Percentiles rank a stretch among this genome's conserved stretches.
phyloP scores from a whole-genome alignment of 805 yeast species.

The Clavispora fructus region DNA sequence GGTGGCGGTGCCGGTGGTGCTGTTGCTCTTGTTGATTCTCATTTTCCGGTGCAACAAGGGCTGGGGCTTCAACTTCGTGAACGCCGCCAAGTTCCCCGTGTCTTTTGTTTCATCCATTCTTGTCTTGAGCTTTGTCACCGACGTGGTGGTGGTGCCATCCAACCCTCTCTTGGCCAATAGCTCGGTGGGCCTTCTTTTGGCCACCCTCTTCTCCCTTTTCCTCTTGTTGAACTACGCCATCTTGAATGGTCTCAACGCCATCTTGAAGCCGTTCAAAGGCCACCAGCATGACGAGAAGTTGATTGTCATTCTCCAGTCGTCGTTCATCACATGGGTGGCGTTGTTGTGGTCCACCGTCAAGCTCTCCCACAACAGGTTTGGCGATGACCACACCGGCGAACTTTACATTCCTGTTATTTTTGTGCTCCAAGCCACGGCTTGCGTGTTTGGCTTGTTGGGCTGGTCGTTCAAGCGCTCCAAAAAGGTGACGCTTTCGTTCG shows the following conservation, averaged over 20 bases:
- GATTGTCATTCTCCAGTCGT: slow-evolving; percentile 48
- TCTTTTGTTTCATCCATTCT: slow-evolving; percentile 34
- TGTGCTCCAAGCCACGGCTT: slow-evolving; percentile 40
- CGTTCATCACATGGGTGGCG: slow-evolving; percentile 52
- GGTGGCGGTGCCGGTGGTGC: slow-evolving; percentile 49
- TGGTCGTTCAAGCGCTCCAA: slow-evolving; percentile 28
- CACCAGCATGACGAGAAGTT: slow-evolving; percentile 49
- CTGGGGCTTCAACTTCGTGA: slow-evolving; percentile 41
- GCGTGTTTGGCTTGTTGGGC: slow-evolving; percentile 49
- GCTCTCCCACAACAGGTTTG: slow-evolving; percentile 35
- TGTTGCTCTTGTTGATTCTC: slow-evolving; percentile 42
- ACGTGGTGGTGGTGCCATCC: slow-evolving; percentile 13
- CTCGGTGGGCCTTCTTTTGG: slow-evolving; percentile 33
- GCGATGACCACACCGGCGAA: slow-evolving; percentile 50
- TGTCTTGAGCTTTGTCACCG: slow-evolving; percentile 19
- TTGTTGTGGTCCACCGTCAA: slow-evolving; percentile 45
- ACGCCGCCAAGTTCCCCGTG: slow-evolving; percentile 54
- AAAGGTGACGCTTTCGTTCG: neutral
- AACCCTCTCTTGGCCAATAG: slow-evolving; percentile 36
- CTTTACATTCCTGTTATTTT: slow-evolving; percentile 45
- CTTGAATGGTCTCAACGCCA: slow-evolving; percentile 40
- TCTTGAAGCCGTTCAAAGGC: slow-evolving; percentile 29
- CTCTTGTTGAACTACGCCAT: slow-evolving; percentile 52
- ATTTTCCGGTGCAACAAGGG: slow-evolving; percentile 42
- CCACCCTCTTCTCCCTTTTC: slow-evolving; percentile 40